Base-by-base conservation (phyloP, 2,329 filamentous ascomycete genomes). In the Tothia fuscella region DNA sequence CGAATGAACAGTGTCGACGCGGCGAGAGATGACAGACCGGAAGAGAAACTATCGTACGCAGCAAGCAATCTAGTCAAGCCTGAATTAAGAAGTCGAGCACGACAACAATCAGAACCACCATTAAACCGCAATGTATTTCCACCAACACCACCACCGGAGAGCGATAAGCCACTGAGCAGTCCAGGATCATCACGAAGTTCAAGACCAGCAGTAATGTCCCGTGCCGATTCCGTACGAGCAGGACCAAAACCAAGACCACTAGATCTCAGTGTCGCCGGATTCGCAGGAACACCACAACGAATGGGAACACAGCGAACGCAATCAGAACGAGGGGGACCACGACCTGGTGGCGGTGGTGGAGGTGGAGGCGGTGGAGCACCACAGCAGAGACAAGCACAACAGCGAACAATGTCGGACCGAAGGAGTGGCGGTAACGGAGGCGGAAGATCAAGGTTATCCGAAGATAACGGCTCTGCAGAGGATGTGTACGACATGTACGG, bases 61-160 rank as follows among this genome's bases (percentile, higher is more conserved):
- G 89, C 89, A 4, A 86, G 86, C 29, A 94, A 96, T 53, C 76
- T 96, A 6, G 89, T 96, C 47, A 91, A 91, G 58, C 81, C 85
- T 24, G 83, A 82, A 38, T 68, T 96, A 25, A 73, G 75, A 51
- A 89, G 82, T 55, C 77, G 83, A 48, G 64, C 65, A 49, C 75
- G 82, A 54, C 85, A 93, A 53, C 85, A 91, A 56, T 91, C 84
- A 14, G 87, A 91, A 56, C 85, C 86, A 6, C 84, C 85, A 1
- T 67, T 78, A 49, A 76, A 75, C 56, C 78, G 86, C 52, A 84
- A 83, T 53, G 75, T 89, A 48, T 95, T 96, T 66, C 91, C 91
- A 14, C 91, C 91, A n/a, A 96, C 91, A n/a, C 91, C 91, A 30
- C 91, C 91, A 5, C 91, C 91, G 5, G 91, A 98, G 67, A 75